Conservation (phyloP, 306 rosid species). For the Medicago ruthenica region DNA sequence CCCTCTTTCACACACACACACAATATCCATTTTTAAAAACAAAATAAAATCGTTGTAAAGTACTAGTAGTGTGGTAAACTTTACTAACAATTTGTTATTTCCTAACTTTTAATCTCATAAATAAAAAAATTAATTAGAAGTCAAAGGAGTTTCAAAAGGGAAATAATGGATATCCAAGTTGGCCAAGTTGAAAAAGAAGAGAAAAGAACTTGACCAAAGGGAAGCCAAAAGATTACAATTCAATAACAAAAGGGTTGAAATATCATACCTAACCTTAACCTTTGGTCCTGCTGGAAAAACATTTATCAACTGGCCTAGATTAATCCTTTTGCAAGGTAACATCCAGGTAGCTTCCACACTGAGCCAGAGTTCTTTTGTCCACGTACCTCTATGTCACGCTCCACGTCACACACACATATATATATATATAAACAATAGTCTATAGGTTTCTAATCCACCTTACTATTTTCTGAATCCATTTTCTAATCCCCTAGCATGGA, state of each 20-base stretch:
- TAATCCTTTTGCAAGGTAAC: slow-evolving; percentile 42
- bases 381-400: slow-evolving; percentile 22
- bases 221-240: slow-evolving; percentile 8
- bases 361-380: slow-evolving; percentile 39
- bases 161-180: slow-evolving; percentile 29
- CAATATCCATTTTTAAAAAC: neutral
- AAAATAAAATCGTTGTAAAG: neutral
- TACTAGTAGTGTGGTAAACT: neutral
- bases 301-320: slow-evolving; percentile 11
- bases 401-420: slow-evolving; percentile 49
- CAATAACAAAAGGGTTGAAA: slow-evolving; percentile 2
- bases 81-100: neutral
- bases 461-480: neutral
- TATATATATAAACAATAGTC: too few species aligned
- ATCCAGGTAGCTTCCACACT: slow-evolving; percentile 59
- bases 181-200: slow-evolving; percentile 39
- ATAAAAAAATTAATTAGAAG: neutral
- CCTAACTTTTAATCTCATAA: neutral
- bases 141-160: slow-evolving; percentile 42
- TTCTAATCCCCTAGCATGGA: neutral
- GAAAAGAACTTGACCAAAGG: slow-evolving; percentile 33
- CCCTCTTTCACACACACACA: neutral
- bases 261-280: neutral
- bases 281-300: neutral
- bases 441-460: slow-evolving; percentile 15